Evolutionary conservation across 768 basidiomycete species (phyloP).

Genomic region (Phanerodontia chrysosporium): DNA sequence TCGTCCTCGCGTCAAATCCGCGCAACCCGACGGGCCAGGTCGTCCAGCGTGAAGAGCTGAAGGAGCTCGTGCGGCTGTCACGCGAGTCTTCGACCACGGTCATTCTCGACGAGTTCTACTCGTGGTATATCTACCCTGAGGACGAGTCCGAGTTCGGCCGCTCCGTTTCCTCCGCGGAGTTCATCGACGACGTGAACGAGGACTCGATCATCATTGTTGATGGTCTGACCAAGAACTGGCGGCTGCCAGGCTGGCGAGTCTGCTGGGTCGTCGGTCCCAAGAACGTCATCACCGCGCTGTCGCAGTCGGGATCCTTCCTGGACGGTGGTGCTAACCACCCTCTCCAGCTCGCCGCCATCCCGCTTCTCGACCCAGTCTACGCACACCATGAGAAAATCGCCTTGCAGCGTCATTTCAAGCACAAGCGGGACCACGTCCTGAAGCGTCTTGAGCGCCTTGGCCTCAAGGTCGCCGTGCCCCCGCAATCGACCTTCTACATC

Average conservation of each 20-base stretch:
- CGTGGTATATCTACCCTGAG: constrained; percentile 92
- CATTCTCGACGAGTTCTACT: constrained; percentile 90
- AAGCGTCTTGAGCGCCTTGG: constrained; percentile 73
- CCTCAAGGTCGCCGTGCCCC: constrained; percentile 73
- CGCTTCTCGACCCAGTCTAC: constrained; percentile 68
- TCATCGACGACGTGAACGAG: constrained; percentile 81
- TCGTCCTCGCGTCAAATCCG: constrained; percentile 90
- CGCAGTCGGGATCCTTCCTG: constrained; percentile 91
- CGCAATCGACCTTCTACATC: constrained; percentile 86
- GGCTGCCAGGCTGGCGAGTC: constrained; percentile 91
- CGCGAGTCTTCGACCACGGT: constrained; percentile 73
- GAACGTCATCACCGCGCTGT: constrained; percentile 82
- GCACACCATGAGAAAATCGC: constrained; percentile 77
- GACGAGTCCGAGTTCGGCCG: constrained; percentile 68
- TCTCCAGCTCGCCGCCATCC: constrained; percentile 84
- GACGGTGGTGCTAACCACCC: constrained; percentile 95
- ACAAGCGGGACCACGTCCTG: constrained; percentile 88
- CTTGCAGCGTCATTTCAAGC: constrained; percentile 86
- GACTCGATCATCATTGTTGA: constrained; percentile 86
- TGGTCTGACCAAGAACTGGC: constrained; percentile 95
- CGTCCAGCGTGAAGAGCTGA: constrained; percentile 75
- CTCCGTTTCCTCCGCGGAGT: constrained; percentile 78
- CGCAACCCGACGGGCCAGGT: constrained; percentile 96
- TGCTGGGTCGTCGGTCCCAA: constrained; percentile 94
- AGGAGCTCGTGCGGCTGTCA: constrained; percentile 69